A percentile compares a stretch with the other conserved stretches of the same genome.
Evolutionary conservation across 1,139 yeast species (phyloP).

Genomic region (Scheffersomyces lignicola): DNA sequence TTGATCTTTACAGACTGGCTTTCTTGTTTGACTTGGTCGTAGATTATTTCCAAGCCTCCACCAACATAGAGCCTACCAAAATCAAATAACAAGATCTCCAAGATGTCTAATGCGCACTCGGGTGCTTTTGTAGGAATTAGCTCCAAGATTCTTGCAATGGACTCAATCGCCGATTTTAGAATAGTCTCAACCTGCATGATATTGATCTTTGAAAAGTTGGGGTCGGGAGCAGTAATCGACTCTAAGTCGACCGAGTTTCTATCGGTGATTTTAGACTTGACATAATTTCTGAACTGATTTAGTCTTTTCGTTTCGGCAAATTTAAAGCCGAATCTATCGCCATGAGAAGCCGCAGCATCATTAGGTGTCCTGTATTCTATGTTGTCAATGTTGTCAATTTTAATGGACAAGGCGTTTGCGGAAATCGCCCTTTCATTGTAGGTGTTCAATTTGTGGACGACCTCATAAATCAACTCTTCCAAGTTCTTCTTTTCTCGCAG

Average conservation of each 20-base stretch:
- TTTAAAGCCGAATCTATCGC: constrained; percentile 33
- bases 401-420: constrained; percentile 45
- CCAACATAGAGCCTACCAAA: constrained; percentile 76
- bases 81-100: constrained; percentile 67
- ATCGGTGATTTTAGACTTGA: constrained; percentile 34
- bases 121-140: constrained; percentile 65
- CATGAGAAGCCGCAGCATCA: constrained; percentile 12
- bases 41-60: constrained; percentile 71
- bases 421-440: constrained; percentile 52
- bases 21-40: constrained; percentile 39
- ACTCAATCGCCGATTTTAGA: constrained; percentile 73
- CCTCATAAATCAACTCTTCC: constrained; percentile 55
- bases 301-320: constrained; percentile 43
- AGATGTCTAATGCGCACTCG: constrained; percentile 62
- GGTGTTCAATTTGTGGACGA: constrained; percentile 52
- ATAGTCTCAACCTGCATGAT: constrained; percentile 59
- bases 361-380: constrained; percentile 18
- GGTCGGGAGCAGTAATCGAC: constrained; percentile 11
- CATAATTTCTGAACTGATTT: constrained; percentile 39
- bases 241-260: constrained; percentile 24
- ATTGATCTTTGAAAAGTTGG: constrained; percentile 33
- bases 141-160: constrained; percentile 77
- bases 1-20: constrained; percentile 21
- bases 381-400: constrained; percentile 40
- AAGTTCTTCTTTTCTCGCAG: constrained; percentile 71